Evolutionary conservation across 1,284 basidiomycete species (phyloP).

Genomic region (Cutaneotrichosporon daszewskae): DNA sequence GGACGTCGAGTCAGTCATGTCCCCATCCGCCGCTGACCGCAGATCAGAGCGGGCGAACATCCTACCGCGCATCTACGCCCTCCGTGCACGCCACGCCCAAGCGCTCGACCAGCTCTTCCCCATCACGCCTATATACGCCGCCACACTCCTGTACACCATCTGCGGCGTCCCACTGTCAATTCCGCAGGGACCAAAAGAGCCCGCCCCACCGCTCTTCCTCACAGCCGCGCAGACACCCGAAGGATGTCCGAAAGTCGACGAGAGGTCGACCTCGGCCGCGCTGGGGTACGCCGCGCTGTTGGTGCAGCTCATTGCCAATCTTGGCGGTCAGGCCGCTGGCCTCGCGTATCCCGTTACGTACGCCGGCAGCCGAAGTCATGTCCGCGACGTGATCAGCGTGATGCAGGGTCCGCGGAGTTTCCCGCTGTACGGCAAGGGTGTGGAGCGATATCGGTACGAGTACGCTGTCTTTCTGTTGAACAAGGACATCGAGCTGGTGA

Average conservation of each 20-base stretch:
- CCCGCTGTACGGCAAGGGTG: slow-evolving; percentile 86
- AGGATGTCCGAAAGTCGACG: slow-evolving; percentile 58
- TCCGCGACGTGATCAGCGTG: slow-evolving; percentile 81
- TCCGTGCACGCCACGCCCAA: slow-evolving; percentile 65
- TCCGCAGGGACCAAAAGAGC: slow-evolving; percentile 65
- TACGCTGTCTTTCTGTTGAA: slow-evolving; percentile 96
- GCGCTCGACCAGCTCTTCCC: slow-evolving; percentile 76
- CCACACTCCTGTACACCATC: slow-evolving; percentile 78
- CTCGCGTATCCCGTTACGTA: slow-evolving; percentile 84
- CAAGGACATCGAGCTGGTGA: slow-evolving; percentile 91
- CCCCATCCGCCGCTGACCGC: slow-evolving; percentile 2
- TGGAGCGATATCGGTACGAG: slow-evolving; percentile 94
- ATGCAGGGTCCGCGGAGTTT: slow-evolving; percentile 93
- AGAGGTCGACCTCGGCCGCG: slow-evolving; percentile 75
- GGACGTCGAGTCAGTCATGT: slow-evolving; percentile 24
- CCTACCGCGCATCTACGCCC: slow-evolving; percentile 53
- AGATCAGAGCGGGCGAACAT: slow-evolving; percentile 48
- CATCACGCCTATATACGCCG: slow-evolving; percentile 72
- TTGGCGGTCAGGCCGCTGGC: slow-evolving; percentile 53
- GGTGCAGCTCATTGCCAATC: slow-evolving; percentile 70
- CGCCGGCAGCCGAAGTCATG: slow-evolving; percentile 77
- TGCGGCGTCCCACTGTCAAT: slow-evolving; percentile 77
- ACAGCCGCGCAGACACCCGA: slow-evolving; percentile 52
- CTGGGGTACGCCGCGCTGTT: slow-evolving; percentile 82
- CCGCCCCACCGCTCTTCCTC: slow-evolving; percentile 73